Conservation (phyloP, 2,329 filamentous ascomycete genomes). For the Arthrinium phaeospermum region DNA sequence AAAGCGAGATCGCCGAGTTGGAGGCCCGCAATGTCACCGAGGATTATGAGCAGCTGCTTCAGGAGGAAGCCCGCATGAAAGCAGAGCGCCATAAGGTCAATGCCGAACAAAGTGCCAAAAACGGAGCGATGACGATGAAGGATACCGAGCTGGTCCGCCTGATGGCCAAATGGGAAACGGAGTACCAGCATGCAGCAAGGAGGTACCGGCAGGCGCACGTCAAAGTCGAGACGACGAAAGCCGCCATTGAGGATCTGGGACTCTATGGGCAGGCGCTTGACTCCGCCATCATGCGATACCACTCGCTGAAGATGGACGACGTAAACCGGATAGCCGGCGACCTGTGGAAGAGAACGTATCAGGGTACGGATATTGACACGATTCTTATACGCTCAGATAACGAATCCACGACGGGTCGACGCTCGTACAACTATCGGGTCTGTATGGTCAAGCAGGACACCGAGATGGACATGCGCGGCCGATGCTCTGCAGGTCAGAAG, state of each 20-base stretch:
- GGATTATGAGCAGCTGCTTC: slow-evolving; percentile 76
- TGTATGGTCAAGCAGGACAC: slow-evolving; percentile 97
- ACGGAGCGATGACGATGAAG: slow-evolving; percentile 82
- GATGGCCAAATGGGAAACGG: slow-evolving; percentile 79
- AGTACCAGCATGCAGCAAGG: slow-evolving; percentile 81
- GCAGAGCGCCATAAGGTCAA: slow-evolving; percentile 70
- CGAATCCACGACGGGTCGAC: slow-evolving; percentile 74
- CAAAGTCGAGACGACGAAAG: slow-evolving; percentile 88
- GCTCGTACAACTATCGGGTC: slow-evolving; percentile 95
- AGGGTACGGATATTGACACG: slow-evolving; percentile 95
- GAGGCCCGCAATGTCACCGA: slow-evolving; percentile 81
- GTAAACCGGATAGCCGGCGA: slow-evolving; percentile 95
- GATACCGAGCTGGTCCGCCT: slow-evolving; percentile 78
- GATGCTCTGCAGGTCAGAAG: slow-evolving; percentile 95
- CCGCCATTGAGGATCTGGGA: slow-evolving; percentile 86
- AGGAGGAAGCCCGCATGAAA: slow-evolving; percentile 72
- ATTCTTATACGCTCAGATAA: slow-evolving; percentile 94
- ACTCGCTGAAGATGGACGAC: slow-evolving; percentile 96
- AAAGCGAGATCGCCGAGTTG: slow-evolving; percentile 73
- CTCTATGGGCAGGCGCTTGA: slow-evolving; percentile 86
- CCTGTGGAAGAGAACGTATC: slow-evolving; percentile 96
- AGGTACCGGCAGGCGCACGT: slow-evolving; percentile 90
- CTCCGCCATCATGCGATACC: slow-evolving; percentile 97
- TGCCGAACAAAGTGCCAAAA: slow-evolving; percentile 74
- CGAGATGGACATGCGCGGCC: slow-evolving; percentile 99